These are phyloP conservation scores for Paraphaeosphaeria sporulosa DNA, from an alignment of 2,329 filamentous ascomycete genomes.

Conservation along the genomic window DNA sequence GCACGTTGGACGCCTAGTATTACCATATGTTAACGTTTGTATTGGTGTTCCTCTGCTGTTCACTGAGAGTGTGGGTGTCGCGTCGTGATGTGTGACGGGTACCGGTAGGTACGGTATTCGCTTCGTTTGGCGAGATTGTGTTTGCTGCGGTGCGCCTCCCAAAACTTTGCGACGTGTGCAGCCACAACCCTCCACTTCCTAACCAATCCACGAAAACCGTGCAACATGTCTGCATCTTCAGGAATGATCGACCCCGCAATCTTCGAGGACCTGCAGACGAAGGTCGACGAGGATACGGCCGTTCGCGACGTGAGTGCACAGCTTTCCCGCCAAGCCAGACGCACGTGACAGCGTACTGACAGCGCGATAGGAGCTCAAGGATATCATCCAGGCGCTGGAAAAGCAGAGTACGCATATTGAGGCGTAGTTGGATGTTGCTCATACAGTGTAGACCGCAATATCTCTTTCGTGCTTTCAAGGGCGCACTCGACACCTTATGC, in stretches of 20 bases:
- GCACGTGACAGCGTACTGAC: constrained; percentile 41
- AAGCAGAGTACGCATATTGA: constrained; percentile 65
- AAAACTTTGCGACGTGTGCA: background rate
- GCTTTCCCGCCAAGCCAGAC: constrained; percentile 1
- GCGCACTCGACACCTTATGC: constrained; percentile 84
- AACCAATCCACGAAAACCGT: background rate
- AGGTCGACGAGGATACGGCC: constrained; percentile 85
- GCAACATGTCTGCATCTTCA: constrained; percentile 39
- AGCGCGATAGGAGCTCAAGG: constrained; percentile 69
- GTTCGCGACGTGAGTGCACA: constrained; percentile 71
- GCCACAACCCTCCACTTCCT: background rate
- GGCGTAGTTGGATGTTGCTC: constrained; percentile 4
- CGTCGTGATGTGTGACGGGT: background rate
- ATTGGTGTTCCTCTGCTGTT: no score
- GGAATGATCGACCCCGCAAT: constrained; percentile 80
- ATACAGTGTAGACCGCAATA: constrained; percentile 67
- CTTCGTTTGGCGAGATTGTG: constrained; percentile 8
- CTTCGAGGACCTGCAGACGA: constrained; percentile 85
- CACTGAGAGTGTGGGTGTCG: background rate
- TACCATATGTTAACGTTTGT: no score
- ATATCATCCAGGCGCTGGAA: constrained; percentile 82
- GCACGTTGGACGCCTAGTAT: no score
- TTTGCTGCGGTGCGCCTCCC: background rate
- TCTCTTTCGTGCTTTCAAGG: constrained; percentile 83
- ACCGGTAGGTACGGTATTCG: background rate